Conservation (phyloP, 2,329 filamentous ascomycete genomes). For the Diaporthe ampelina region DNA sequence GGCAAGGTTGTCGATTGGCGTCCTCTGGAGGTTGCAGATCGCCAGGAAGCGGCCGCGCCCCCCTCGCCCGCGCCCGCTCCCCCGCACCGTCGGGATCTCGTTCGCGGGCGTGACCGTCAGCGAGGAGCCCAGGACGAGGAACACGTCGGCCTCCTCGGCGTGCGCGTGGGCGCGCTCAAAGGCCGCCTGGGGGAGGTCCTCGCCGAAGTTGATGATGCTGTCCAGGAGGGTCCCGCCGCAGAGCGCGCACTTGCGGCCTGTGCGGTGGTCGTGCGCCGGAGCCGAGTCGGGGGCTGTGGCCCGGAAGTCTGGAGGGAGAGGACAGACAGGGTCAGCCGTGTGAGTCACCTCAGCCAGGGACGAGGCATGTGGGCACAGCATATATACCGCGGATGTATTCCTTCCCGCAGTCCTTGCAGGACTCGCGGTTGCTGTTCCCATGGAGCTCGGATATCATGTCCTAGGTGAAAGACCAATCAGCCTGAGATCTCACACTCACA, state of each 20-base stretch:
- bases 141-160: slow-evolving; percentile 58
- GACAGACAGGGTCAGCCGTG: background rate
- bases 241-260: slow-evolving; percentile 57
- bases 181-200: slow-evolving; percentile 50
- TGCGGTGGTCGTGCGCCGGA: slow-evolving; percentile 60
- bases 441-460: slow-evolving; percentile 61
- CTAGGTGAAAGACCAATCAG: slow-evolving; percentile 44
- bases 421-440: slow-evolving; percentile 62
- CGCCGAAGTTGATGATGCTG: slow-evolving; percentile 62
- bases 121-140: slow-evolving; percentile 61
- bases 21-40: slow-evolving; percentile 63
- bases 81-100: slow-evolving; percentile 55
- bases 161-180: slow-evolving; percentile 53
- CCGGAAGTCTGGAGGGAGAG: slow-evolving; percentile 55
- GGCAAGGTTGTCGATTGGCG: slow-evolving; percentile 54
- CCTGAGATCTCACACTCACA: background rate
- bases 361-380: too few species aligned
- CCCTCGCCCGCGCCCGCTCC: slow-evolving; percentile 42
- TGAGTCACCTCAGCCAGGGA: too few species aligned
- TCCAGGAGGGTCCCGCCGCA: slow-evolving; percentile 57
- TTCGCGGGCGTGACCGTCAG: slow-evolving; percentile 59
- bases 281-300: slow-evolving; percentile 60
- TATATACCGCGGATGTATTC: slow-evolving; percentile 59
- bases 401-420: slow-evolving; percentile 59
- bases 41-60: slow-evolving; percentile 51